Conservation (phyloP, 129 eudicot species). For the Artemisia tridentata region DNA sequence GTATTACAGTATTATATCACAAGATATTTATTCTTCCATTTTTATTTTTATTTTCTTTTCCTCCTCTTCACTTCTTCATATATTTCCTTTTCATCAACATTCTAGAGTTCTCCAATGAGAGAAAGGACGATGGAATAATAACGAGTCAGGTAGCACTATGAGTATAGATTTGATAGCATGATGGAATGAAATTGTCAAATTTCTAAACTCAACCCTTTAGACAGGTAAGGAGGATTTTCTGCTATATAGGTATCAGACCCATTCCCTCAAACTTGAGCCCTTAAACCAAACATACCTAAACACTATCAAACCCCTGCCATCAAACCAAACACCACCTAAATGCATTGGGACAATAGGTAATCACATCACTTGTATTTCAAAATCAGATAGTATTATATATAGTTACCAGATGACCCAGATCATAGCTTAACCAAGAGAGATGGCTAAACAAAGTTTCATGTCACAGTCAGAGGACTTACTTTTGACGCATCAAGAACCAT, state of each 20-base stretch:
- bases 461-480: too few species aligned
- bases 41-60: background rate
- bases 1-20: background rate
- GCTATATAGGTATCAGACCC: background rate
- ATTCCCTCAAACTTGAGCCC: background rate
- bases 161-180: background rate
- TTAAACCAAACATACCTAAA: background rate
- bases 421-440: constrained; percentile 14
- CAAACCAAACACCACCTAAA: background rate
- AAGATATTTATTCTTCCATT: background rate
- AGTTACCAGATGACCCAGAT: background rate
- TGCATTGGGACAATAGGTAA: background rate
- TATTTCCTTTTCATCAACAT: background rate
- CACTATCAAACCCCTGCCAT: background rate
- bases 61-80: background rate
- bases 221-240: background rate
- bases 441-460: too few species aligned
- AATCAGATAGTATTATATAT: constrained; percentile 11
- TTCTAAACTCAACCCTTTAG: background rate
- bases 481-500: too few species aligned
- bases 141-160: background rate
- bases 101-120: background rate
- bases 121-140: too few species aligned
- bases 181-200: background rate
- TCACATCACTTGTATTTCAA: background rate